phyloP scores from a whole-genome alignment of 257 asterid species.

The Striga asiatica region DNA sequence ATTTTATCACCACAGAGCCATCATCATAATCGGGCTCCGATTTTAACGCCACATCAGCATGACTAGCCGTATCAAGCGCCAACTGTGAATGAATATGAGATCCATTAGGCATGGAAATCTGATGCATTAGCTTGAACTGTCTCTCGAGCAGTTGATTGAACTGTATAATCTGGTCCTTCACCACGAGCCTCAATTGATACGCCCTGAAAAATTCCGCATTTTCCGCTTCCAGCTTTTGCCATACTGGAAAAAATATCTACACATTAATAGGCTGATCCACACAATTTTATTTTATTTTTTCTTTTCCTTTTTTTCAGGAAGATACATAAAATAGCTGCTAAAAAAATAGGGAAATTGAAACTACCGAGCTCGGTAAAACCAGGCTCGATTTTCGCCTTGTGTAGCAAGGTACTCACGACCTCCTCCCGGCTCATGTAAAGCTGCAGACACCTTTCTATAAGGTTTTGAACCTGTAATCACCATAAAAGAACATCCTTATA shows the following conservation, averaged over 20 bases:
- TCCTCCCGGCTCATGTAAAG: slow-evolving; percentile 90
- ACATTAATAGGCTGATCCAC: too few relatives aligned
- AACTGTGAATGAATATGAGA: slow-evolving; percentile 45
- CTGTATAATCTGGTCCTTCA: slow-evolving; percentile 75
- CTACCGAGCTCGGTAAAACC: slow-evolving; percentile 92
- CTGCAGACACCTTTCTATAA: slow-evolving; percentile 95
- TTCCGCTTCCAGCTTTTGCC: slow-evolving; percentile 93
- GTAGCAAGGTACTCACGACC: slow-evolving; percentile 64
- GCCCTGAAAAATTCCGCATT: slow-evolving; percentile 75
- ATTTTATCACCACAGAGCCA: slow-evolving; percentile 39
- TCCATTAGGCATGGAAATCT: slow-evolving; percentile 45
- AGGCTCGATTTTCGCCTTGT: slow-evolving; percentile 89
- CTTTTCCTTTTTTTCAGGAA: too few relatives aligned
- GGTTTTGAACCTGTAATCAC: slow-evolving; percentile 68
- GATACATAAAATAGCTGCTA: too few relatives aligned
- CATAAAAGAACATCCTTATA: too few relatives aligned
- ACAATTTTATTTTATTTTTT: too few relatives aligned
- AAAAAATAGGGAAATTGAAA: not conserved
- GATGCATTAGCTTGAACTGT: slow-evolving; percentile 62
- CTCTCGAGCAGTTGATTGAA: slow-evolving; percentile 75
- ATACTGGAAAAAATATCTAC: slow-evolving; percentile 75
- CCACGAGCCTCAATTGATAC: slow-evolving; percentile 60
- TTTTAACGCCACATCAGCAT: slow-evolving; percentile 30
- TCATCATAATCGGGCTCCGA: slow-evolving; percentile 46
- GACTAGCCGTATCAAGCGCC: slow-evolving; percentile 29